Base-by-base conservation (phyloP, 495 filamentous ascomycete species). In the Polyplosphaeria fusca region DNA sequence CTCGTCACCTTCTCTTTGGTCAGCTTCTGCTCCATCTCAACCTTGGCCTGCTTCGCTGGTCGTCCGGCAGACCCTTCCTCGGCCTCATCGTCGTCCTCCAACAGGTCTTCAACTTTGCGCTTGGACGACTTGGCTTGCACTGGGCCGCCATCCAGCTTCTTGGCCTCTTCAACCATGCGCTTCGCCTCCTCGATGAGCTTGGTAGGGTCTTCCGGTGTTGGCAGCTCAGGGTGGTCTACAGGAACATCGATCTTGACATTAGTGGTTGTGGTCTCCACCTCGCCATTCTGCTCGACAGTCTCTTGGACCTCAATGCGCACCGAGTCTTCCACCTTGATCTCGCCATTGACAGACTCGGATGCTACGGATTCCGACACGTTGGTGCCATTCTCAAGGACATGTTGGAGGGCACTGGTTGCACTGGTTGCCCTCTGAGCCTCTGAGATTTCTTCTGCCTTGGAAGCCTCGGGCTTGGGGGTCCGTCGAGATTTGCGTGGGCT, bases 91-190 rank as follows among this genome's bases (percentile, higher is more conserved):
- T 79, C 76, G 28, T 56, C 69, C 13, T 52, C 64, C 20, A 75
- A 74, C 14, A 90, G 74, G 25, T 94, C 91, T 11, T 86, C 86
- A 0, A 81, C 82, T 75, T 95, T 96, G 61, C 93, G 82, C 79
- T 97, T 97, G 20, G 60, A 60, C 20, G 40, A 28, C 47, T 58
- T 60, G 16, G 40, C 28, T 18, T 54, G 50, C 16, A 24, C 25
- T 3, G 45, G 30, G 9, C 74, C 74, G 0, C 70, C 70, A 26
- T 83, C 77, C 41, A 81, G 69, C 58, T 84, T 82, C 42, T 77
- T 77, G 38, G 88, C 90, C 49, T 87, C 87, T 47, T 86, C 81
- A 4, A 97, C 93, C 89, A 96, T 95, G 60, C 83, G 82, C 69
- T 86, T 89, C 5, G 93, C 93, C 69, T 87, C 80, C 42, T 82